Base-by-base conservation (phyloP, 2,329 filamentous ascomycete genomes). In the Phialemonium atrogriseum region DNA sequence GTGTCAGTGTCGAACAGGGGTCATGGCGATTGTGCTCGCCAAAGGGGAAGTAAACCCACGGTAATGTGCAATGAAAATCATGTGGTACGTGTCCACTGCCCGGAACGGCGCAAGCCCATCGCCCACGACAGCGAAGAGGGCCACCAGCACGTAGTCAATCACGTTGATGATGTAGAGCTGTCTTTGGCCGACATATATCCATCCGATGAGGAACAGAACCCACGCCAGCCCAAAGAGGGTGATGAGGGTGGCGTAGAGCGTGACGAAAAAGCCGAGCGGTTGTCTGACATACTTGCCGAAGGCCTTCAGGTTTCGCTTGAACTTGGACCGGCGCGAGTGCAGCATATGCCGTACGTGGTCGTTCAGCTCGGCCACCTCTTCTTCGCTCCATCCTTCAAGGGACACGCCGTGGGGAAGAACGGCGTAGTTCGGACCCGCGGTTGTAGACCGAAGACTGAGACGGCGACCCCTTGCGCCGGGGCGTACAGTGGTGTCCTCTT, bases 121-220 rank as follows among this genome's bases (percentile, higher is more conserved):
- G 28, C 80, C 80, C 51, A 84, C 77, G 38, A 84, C 58, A 32
- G 73, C 77, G 41, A 84, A 84, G 6, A 84, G 64, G 9, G 77
- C 80, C 6, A 84, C 80, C 10, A 84, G 64, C 17, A 81, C 65
- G 43, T 79, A 77, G 55, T 84, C 80, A 41, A 84, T 82, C 29
- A 84, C 57, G 38, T 84, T 76, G 44, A 83, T 73, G 22, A 73
- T 55, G 40, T 84, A 89, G 4, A 74, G 60, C 51, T 89, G 81
- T 45, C 69, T 66, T 18, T 75, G 73, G 13, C 82, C 84, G 13
- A 89, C 80, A 41, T 86, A 87, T 50, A 91, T 84, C 85, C 85
- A 93, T 28, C 80, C 84, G 51, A 94, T 94, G 33, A 93, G 63
- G 58, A 89, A 91, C n/a, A 93, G 69, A 2, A 94, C 85, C 86